phyloP scores from a whole-genome alignment of 2,329 filamentous ascomycete species.

The Samsoniella hepiali region DNA sequence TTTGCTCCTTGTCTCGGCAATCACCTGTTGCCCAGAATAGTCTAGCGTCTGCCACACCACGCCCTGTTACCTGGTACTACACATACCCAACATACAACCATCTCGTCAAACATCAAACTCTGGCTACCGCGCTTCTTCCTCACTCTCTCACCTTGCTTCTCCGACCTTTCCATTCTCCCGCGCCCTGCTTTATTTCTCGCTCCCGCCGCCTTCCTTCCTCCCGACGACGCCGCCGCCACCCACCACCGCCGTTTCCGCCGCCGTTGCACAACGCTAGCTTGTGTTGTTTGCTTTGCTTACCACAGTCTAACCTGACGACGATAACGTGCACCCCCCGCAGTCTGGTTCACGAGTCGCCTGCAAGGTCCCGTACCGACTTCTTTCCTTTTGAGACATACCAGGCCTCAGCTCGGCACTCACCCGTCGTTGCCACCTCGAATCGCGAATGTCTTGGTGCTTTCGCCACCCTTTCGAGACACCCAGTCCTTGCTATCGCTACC shows the following conservation, averaged over 20 bases:
- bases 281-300: neutral
- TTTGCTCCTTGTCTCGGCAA: neutral
- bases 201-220: neutral
- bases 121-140: neutral
- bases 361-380: neutral
- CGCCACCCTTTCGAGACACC: constrained; percentile 12
- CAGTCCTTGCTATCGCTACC: neutral
- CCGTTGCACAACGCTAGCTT: neutral
- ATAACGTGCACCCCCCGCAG: neutral
- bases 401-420: neutral
- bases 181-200: neutral
- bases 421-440: constrained; percentile 3
- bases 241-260: neutral
- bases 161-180: neutral
- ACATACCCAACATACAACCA: constrained; percentile 6
- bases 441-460: constrained; percentile 16
- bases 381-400: constrained; percentile 13
- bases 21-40: neutral
- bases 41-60: constrained; percentile 4
- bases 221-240: neutral
- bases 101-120: constrained; percentile 5
- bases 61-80: neutral
- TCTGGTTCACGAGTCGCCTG: neutral
- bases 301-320: neutral
- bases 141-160: neutral